Evolutionary conservation across 306 rosid species (phyloP).

Genomic region (Cucurbita argyrosperma): DNA sequence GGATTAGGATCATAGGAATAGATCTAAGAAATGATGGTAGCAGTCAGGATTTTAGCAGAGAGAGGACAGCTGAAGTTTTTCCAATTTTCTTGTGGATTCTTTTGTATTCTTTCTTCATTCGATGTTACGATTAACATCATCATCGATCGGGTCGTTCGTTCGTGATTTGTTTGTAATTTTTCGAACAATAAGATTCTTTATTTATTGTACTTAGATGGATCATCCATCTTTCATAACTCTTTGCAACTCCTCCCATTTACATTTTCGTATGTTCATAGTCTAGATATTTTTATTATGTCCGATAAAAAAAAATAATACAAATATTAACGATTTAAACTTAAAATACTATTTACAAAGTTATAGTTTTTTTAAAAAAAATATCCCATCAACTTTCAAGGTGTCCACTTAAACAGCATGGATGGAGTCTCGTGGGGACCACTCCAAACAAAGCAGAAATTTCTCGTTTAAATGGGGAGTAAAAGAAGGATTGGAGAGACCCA

Average conservation of each 20-base stretch:
- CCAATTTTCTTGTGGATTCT: background rate
- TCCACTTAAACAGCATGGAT: too few species aligned
- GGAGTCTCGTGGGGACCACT: too few species aligned
- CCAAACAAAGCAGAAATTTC: too few species aligned
- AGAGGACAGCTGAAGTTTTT: background rate
- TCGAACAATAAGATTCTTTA: slow-evolving; percentile 1
- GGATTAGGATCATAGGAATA: slow-evolving; percentile 43
- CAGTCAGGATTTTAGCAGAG: background rate
- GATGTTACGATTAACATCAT: background rate
- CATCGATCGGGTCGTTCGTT: background rate
- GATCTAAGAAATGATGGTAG: background rate
- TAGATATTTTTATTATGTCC: too few species aligned
- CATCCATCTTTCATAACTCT: background rate
- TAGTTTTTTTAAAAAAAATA: too few species aligned
- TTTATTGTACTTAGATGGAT: background rate
- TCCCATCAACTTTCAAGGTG: too few species aligned
- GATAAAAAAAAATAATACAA: too few species aligned
- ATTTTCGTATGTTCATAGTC: too few species aligned
- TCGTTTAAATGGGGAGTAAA: too few species aligned
- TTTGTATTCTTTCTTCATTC: background rate
- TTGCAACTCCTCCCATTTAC: background rate
- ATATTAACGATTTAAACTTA: too few species aligned
- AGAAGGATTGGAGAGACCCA: too few species aligned
- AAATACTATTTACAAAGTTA: too few species aligned
- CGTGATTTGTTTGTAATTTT: background rate